Percentiles rank a stretch among this genome's conserved stretches.
phyloP scores from a whole-genome alignment of 176 grass and related monocot species.

The Olyra latifolia region DNA sequence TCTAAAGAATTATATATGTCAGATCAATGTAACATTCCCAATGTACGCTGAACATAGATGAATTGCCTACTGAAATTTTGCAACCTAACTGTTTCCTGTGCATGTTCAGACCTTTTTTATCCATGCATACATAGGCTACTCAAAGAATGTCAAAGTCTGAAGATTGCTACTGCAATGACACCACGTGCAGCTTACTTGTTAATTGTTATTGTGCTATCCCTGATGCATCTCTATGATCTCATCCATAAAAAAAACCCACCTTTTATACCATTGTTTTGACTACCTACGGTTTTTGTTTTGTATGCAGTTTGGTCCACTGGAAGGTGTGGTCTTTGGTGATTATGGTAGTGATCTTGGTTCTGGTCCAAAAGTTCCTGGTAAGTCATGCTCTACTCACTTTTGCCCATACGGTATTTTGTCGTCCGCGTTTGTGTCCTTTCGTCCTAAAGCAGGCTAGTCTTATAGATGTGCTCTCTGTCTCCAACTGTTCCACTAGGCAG shows the following conservation, averaged over 20 bases:
- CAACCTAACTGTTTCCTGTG: background rate
- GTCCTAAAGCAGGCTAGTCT: background rate
- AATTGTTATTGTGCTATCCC: background rate
- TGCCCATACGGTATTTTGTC: background rate
- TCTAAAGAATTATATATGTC: background rate
- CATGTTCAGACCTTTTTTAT: background rate
- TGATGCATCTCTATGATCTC: conserved; percentile 7
- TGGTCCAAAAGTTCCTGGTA: conserved; percentile 83
- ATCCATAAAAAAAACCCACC: conserved; percentile 4
- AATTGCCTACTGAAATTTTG: background rate
- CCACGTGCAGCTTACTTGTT: background rate
- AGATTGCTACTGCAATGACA: background rate
- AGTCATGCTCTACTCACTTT: conserved; percentile 28
- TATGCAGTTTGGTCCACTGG: conserved; percentile 76
- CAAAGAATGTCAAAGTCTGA: background rate
- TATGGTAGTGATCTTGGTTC: conserved; percentile 92
- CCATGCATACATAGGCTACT: background rate
- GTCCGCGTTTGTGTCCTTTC: background rate
- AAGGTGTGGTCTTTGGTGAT: conserved; percentile 91
- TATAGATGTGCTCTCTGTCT: background rate
- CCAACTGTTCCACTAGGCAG: too few species aligned
- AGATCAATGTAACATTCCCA: background rate
- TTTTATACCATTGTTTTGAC: conserved; percentile 28
- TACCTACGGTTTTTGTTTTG: background rate
- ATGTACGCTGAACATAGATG: background rate